Percentiles rank a stretch among this genome's conserved stretches.
Evolutionary conservation across 495 filamentous ascomycete genomes (phyloP).

Genomic region (Xylaria bambusicola): DNA sequence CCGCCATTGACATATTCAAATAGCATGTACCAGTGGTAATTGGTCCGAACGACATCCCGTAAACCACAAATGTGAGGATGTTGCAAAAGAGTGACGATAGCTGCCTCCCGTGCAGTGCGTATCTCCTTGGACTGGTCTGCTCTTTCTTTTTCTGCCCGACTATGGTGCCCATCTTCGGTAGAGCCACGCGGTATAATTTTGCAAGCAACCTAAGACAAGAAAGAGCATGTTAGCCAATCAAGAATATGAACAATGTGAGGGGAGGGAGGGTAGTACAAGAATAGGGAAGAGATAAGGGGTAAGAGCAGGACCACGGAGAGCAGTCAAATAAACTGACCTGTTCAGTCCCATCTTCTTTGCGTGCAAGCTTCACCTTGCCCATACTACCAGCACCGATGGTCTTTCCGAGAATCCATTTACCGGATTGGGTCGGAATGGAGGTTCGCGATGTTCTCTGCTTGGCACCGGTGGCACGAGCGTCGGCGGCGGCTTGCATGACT

Average conservation of each 20-base stretch:
- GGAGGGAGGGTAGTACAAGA: not conserved
- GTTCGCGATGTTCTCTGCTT: conserved; percentile 68
- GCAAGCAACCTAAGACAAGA: conserved; percentile 80
- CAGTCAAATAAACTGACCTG: conserved; percentile 56
- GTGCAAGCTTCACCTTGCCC: conserved; percentile 91
- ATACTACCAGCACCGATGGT: conserved; percentile 98
- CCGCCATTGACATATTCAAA: conserved; percentile 99
- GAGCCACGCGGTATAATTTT: conserved; percentile 95
- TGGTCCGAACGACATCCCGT: conserved; percentile 90
- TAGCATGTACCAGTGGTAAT: conserved; percentile 99
- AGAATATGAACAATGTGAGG: not conserved
- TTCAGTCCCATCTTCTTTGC: conserved; percentile 77
- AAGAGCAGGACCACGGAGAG: not conserved
- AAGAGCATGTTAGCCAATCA: conserved; percentile 17
- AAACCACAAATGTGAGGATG: conserved; percentile 98
- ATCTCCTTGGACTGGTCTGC: conserved; percentile 97
- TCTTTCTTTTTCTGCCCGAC: conserved; percentile 75
- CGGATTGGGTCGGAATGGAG: conserved; percentile 78
- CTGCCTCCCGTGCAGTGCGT: conserved; percentile 91
- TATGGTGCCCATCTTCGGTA: conserved; percentile 74
- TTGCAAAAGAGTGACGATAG: conserved; percentile 91
- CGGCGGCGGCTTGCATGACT: conserved; percentile 47
- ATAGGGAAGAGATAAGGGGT: conserved; percentile 4
- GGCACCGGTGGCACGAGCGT: conserved; percentile 45
- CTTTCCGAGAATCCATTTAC: conserved; percentile 91